These are phyloP conservation scores for Calocera cornea DNA, from an alignment of 768 basidiomycete species.

Conservation along the genomic window DNA sequence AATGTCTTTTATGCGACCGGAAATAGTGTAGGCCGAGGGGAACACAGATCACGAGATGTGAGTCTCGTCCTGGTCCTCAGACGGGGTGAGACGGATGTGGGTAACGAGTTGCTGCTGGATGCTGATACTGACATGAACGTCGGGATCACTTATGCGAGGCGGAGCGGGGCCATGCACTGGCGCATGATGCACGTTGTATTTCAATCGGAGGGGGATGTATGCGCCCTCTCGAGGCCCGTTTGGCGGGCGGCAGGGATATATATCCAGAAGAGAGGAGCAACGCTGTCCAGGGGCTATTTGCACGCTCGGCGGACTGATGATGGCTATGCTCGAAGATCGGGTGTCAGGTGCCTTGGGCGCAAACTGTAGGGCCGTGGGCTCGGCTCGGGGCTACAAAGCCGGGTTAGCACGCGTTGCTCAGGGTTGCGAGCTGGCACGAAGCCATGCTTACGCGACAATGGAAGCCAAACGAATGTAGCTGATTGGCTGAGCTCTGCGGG, in stretches of 20 bases:
- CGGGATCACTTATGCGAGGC: neutral
- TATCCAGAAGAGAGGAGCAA: neutral
- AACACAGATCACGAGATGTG: neutral
- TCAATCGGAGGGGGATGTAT: neutral
- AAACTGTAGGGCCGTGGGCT: neutral
- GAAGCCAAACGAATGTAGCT: neutral
- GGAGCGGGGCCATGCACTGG: neutral
- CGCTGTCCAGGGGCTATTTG: neutral
- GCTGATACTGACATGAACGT: neutral
- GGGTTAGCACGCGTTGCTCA: neutral
- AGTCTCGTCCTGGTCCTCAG: neutral
- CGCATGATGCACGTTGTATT: neutral
- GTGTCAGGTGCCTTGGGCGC: conserved; percentile 1
- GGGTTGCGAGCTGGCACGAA: conserved; percentile 4
- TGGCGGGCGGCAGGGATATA: neutral
- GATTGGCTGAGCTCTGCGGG: neutral
- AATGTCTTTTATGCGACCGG: neutral
- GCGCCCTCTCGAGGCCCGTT: neutral
- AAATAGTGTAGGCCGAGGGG: neutral
- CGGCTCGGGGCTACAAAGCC: neutral
- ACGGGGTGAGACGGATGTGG: neutral
- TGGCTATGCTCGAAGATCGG: neutral
- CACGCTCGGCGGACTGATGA: neutral
- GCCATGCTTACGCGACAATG: neutral
- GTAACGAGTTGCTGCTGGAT: neutral